Base-by-base conservation (phyloP, 2,329 filamentous ascomycete species). In the Aschersonia sp. region DNA sequence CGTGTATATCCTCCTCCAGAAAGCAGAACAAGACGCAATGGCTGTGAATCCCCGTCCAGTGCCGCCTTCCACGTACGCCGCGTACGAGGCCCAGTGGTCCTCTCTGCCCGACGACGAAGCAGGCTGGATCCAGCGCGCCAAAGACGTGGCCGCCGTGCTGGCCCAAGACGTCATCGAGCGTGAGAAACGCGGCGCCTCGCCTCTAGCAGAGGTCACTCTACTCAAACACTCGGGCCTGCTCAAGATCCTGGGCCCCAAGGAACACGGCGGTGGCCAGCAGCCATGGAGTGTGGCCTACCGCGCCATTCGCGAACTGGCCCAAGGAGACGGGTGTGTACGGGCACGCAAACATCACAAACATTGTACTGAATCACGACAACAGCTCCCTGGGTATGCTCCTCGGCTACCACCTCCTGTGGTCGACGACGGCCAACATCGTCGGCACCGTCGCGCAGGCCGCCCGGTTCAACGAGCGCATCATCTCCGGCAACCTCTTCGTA, bases 321-420 rank as follows among this genome's bases (percentile, higher is more conserved):
- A 79, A 55, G 74, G 69, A 1, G 80, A 84, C 58, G 80, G 79
- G 68, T 78, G 42, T 51, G 56, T 48, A 3, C 29, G 12, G 30
- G 2, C 43, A 29, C n/a, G 9, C 6, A 20, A 20, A 20, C 20
- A 20, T 20, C 20, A 20, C 20, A 20, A 20, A 20, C 20, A 20
- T 20, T 20, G 20, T 20, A 20, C 20, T 20, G 20, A 20, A 20
- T 20, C 20, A 20, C 20, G 20, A 2, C 20, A 20, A 20, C 20
- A 72, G 69, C 0, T 80, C 75, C 0, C 65, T 84, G 32, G 80
- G 79, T 1, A 81, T 82, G 78, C 68, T 84, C 0, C 65, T 83
- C 0, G 79, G 77, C 1, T 83, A 83, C 53, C 78, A 83, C 54
- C 64, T 83, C 4, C 65, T 82, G 5, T 84, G 79, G 79, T 77